A percentile compares a stretch with the other conserved stretches of the same genome.
Evolutionary conservation across 2,329 filamentous ascomycete genomes (phyloP).

Genomic region (Fusarium subtropicale): DNA sequence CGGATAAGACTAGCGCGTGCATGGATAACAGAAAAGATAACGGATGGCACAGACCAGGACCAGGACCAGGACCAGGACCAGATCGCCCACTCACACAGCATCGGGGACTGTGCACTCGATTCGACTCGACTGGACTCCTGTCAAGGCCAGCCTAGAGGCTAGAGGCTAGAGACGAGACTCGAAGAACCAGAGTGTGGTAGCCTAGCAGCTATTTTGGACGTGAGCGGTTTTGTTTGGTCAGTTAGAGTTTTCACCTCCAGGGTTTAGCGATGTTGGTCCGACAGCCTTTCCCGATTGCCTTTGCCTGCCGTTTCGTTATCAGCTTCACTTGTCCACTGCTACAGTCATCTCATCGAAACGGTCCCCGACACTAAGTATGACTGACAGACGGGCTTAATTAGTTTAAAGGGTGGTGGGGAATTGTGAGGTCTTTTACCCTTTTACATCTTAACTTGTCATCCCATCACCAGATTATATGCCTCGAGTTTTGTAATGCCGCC

Average conservation of each 20-base stretch:
- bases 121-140: background rate
- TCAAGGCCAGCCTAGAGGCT: background rate
- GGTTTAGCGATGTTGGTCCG: background rate
- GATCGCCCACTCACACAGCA: conserved; percentile 33
- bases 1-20: conserved; percentile 27
- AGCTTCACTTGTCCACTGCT: background rate
- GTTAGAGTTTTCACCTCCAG: conserved; percentile 29
- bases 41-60: conserved; percentile 33
- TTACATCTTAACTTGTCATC: background rate
- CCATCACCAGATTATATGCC: conserved; percentile 15
- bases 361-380: background rate
- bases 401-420: conserved; percentile 26
- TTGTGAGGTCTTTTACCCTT: background rate
- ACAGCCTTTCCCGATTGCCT: background rate
- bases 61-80: conserved; percentile 11
- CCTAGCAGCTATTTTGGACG: conserved; percentile 20
- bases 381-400: background rate
- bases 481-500: conserved; percentile 7
- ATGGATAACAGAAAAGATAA: conserved; percentile 33
- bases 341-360: background rate
- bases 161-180: too few relatives aligned
- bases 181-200: background rate
- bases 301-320: background rate
- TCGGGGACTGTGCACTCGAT: background rate
- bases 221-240: conserved; percentile 22